Evolutionary conservation across 2,329 filamentous ascomycete genomes (phyloP), one percentile per base, ranked within the genome.

Genomic region (Fusarium metavorans): DNA sequence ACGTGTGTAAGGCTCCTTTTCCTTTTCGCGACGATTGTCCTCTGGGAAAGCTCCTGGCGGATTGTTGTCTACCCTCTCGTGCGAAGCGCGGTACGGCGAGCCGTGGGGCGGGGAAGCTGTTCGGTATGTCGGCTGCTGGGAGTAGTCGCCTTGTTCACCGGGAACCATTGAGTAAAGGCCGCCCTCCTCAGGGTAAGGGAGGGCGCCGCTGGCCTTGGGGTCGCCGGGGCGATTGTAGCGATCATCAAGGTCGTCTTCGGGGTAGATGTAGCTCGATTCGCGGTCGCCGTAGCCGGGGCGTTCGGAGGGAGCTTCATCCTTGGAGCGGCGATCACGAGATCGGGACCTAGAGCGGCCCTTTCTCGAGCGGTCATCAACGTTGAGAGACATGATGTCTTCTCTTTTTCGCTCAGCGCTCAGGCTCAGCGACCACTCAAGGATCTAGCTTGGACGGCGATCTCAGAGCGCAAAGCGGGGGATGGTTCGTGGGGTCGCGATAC

Each of bases 311-410:
- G 75, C 68, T 14, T 82, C 79, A 39, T 81, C 80, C 57, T 71
- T 79, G n/a, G 79, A 72, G 54, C 82, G 82, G 34, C 79, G 78
- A 66, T 82, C 81, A 70, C 82, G 80, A 82, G 85, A 78, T 80
- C 83, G 56, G 82, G 88, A 90, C 62, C 85, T 84, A 61, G 87
- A 87, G 63, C 87, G 87, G 58, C 82, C 85, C 64, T 85, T 85
- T 54, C 84, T 84, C 58, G 82, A 80, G 67, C 80, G 79, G 66
- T 86, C 85, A 68, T 87, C 86, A 63, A 88, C 85, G 65, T 84
- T 83, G 52, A 89, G 83, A 75, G 89, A 89, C 88, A 90, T 90
- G 77, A 68, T 76, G 62, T 64, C 45, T 35, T 43, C 35, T 35
- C 34, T 34, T 32, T 54, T 61, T 63, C 27, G 52, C 66, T 37